Evolutionary conservation across 768 basidiomycete species (phyloP).

Genomic region (Agaricus subrufescens): DNA sequence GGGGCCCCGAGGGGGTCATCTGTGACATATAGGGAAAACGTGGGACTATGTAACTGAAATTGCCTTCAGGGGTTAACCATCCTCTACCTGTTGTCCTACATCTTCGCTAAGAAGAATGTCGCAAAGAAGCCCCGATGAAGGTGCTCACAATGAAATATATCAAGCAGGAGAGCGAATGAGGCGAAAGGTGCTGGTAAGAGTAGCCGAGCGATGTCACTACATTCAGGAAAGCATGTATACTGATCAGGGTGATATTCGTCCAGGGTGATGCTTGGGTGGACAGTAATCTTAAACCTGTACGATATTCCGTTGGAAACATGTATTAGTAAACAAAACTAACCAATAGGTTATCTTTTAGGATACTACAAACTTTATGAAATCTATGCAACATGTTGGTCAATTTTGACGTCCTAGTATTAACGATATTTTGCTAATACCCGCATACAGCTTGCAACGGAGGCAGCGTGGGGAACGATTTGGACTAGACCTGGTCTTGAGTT

Average conservation of each 20-base stretch:
- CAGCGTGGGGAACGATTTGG: slow-evolving; percentile 44
- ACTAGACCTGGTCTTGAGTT: slow-evolving; percentile 40
- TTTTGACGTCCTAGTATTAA: slow-evolving; percentile 1
- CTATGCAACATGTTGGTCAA: slow-evolving; percentile 35
- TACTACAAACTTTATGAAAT: slow-evolving; percentile 40
- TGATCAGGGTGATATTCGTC: neutral
- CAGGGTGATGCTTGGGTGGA: slow-evolving; percentile 42
- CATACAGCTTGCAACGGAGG: slow-evolving; percentile 11
- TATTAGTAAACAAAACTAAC: neutral
- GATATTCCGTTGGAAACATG: neutral
- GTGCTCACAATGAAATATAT: slow-evolving; percentile 36
- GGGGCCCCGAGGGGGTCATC: too few species aligned
- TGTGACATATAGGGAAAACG: too few species aligned
- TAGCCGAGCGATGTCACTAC: neutral
- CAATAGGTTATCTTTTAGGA: slow-evolving; percentile 16
- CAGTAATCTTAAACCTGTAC: slow-evolving; percentile 33
- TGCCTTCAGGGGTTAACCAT: too few species aligned
- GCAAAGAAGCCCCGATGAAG: slow-evolving; percentile 22
- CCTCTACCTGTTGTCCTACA: too few species aligned
- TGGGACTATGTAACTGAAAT: too few species aligned
- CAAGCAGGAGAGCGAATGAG: slow-evolving; percentile 36
- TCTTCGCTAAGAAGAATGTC: neutral
- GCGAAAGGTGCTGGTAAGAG: slow-evolving; percentile 37
- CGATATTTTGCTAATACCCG: neutral
- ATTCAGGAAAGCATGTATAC: neutral